These are phyloP conservation scores for Chalciporus sp. DNA, from an alignment of 1,284 basidiomycete species.

Conservation along the genomic window DNA sequence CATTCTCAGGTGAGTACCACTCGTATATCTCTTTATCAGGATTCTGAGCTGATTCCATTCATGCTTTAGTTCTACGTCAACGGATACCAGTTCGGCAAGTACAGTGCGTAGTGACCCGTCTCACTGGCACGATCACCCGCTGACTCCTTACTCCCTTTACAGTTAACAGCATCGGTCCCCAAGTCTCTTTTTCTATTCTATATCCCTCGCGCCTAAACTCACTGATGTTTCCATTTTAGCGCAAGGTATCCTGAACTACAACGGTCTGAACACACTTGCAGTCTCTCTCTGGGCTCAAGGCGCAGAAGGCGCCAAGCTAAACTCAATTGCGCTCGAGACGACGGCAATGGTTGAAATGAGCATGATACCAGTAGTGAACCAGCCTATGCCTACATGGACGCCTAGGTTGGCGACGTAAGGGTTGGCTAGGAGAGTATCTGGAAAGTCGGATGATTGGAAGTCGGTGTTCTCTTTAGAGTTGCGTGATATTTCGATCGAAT, in stretches of 20 bases:
- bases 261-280: slow-evolving; percentile 49
- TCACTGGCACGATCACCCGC: background rate
- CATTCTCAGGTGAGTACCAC: slow-evolving; percentile 32
- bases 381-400: slow-evolving; percentile 42
- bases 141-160: background rate
- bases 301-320: slow-evolving; percentile 41
- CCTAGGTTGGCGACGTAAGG: slow-evolving; percentile 28
- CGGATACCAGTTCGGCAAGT: slow-evolving; percentile 33
- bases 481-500: too few species aligned
- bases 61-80: slow-evolving; percentile 28
- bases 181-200: slow-evolving; percentile 28
- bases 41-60: background rate
- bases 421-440: background rate
- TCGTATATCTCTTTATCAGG: background rate
- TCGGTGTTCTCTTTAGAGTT: too few species aligned
- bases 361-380: slow-evolving; percentile 41
- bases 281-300: slow-evolving; percentile 49
- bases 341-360: slow-evolving; percentile 44
- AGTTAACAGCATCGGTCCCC: slow-evolving; percentile 32
- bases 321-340: slow-evolving; percentile 41
- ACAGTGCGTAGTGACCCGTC: slow-evolving; percentile 15
- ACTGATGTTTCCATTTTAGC: slow-evolving; percentile 32
- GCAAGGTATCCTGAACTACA: slow-evolving; percentile 52
- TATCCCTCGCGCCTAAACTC: slow-evolving; percentile 21
- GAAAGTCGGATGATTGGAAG: background rate